A percentile compares a stretch with the other conserved stretches of the same genome.
Conservation (phyloP, 2,329 filamentous ascomycete genomes). For the Ilyonectria mors-panacis region DNA sequence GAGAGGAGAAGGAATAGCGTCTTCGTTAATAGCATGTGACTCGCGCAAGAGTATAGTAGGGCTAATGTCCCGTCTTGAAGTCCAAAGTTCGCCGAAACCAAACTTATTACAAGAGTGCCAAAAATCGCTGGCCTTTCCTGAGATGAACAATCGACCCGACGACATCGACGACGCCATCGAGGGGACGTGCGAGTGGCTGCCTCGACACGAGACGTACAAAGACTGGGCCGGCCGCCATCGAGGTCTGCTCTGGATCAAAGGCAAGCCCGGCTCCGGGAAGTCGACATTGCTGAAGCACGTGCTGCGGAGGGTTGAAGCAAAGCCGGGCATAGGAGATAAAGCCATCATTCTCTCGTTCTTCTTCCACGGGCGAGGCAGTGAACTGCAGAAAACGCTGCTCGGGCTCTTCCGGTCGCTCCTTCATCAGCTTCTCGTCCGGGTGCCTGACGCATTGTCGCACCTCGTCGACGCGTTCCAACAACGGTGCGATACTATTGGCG, state of each 20-base stretch:
- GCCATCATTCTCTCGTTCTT: conserved; percentile 53
- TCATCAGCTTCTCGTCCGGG: conserved; percentile 51
- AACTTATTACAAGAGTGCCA: conserved; percentile 39
- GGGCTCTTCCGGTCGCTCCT: conserved; percentile 42
- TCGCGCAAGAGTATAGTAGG: too few relatives aligned
- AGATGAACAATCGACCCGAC: conserved; percentile 46
- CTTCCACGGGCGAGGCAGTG: conserved; percentile 44
- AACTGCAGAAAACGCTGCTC: conserved; percentile 10
- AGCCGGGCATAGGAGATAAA: background rate
- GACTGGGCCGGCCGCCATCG: conserved; percentile 39
- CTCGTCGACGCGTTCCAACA: conserved; percentile 38
- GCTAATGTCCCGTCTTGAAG: too few relatives aligned
- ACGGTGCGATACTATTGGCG: conserved; percentile 18
- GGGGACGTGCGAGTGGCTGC: conserved; percentile 54
- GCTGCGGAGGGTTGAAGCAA: conserved; percentile 45
- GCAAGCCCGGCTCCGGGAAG: conserved; percentile 59
- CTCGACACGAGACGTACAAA: conserved; percentile 40
- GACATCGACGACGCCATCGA: conserved; percentile 41
- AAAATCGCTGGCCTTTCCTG: conserved; percentile 50
- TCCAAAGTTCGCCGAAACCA: too few relatives aligned
- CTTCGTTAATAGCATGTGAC: too few relatives aligned
- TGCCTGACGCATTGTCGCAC: conserved; percentile 34
- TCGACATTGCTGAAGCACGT: conserved; percentile 56
- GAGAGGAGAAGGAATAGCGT: too few relatives aligned
- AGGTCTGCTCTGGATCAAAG: conserved; percentile 57